Evolutionary conservation across 1,284 basidiomycete genomes (phyloP), one percentile per base, ranked within the genome.

Genomic region (Neolentinus lepideus): DNA sequence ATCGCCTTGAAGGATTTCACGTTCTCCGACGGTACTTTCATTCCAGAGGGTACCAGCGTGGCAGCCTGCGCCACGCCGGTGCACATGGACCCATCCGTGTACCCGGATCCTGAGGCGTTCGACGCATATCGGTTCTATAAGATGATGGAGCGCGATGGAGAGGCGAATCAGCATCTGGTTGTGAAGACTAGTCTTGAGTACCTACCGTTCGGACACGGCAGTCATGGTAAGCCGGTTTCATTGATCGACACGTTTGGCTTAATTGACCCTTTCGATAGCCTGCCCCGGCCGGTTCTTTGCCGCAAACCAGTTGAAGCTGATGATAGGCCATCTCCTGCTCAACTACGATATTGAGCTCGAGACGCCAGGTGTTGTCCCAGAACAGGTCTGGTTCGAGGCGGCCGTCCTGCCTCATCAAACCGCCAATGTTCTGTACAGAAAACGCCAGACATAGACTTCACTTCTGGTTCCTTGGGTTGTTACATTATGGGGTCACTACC

Each of bases 221-320:
- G 38, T 43, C 38, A 43, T 43, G 38, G 38, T 43, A 43, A 43
- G 38, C 19, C 8, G n/a, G 29, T 22, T 16, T 14, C 22, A 3
- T 9, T 25, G 9, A n/a, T 22, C 55, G 48, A 47, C 3, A 33
- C n/a, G n/a, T n/a, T 50, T 1, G 3, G 21, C 21, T 12, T 21
- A 21, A 25, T 29, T 2, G 55, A 54, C 62, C 4, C 53, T 51
- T 3, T 57, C n/a, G n/a, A n/a, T 63, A 43, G 65, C 3, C 52
- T 68, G 75, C 56, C 75, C 75, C 2, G 76, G 75, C 1, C 67
- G 76, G 2, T 77, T 76, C 66, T 78, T 79, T 59, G 76, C 76
- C 0, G 71, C 69, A 10, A 73, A 68, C 55, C 72, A 74, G 61
- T 62, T 79, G 36, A 79, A 79, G 62, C 64, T 68, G 1, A 71